Evolutionary conservation across 139 green algal species (phyloP), one percentile per base, ranked within the genome.

Genomic region (Haematococcus lacustris): DNA sequence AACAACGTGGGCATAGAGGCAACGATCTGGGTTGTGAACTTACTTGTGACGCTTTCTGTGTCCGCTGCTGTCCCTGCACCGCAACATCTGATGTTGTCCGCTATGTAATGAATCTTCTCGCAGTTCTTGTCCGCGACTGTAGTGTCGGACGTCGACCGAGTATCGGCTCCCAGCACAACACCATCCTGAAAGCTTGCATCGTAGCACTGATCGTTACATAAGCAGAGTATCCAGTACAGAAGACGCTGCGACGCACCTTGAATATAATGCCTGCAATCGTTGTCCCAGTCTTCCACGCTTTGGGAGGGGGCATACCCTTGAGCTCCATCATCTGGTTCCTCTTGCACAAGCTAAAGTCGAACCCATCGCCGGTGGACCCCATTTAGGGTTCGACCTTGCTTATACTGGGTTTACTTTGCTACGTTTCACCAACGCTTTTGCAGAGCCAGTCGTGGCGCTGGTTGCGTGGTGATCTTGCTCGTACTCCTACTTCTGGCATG

Each of bases 61-160:
- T 99, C 96, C 53, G 96, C 96, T 26, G 96, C 94, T 39, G 94
- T 99, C 35, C 96, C 96, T 5, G 96, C 94, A 38, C 96, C 96
- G 68, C 95, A 98, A 77, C 94, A 98, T 81, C 97, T 97, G 68
- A 99, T 98, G 80, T 99, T 99, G 68, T 91, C 88, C 1, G 96
- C 89, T 43, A 99, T 97, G 80, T 89, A 98, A 72, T 98, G 94
- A 60, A 99, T 98, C 84, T 99, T 99, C 74, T 96, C 90, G 82
- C 94, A 98, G 80, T 99, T 98, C 76, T 99, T 99, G 83, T 99
- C 96, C 25, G 91, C 92, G n/a, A 99, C 94, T 7, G 94, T 98
- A 21, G 83, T 86, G 17, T 93, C 96, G 25, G 92, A 83, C 0
- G 96, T 99, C 2, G 96, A 97, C 5, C 96, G 84, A 2, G 96